Percentiles rank a stretch among this genome's conserved stretches.
phyloP scores from a whole-genome alignment of 345 rosid species.

The Eucalyptus caleyi region DNA sequence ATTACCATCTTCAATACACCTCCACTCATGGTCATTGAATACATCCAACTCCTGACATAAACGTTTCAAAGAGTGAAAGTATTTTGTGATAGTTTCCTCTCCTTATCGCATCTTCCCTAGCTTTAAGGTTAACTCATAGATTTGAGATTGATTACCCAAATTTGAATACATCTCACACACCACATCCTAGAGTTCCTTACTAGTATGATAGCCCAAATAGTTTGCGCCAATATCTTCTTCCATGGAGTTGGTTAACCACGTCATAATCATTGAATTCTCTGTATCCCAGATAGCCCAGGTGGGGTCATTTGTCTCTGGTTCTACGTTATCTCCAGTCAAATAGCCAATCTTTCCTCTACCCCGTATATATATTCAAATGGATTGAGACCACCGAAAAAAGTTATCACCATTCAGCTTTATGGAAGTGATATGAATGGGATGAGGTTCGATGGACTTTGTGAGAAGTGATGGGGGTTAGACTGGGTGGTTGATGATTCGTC shows the following conservation, averaged over 20 bases:
- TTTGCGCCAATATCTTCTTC: not conserved
- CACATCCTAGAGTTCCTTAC: not conserved
- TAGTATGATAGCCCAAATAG: accelerated
- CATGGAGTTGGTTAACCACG: not conserved
- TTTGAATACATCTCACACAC: not conserved
- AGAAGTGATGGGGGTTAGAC: not conserved
- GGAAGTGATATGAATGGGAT: not conserved
- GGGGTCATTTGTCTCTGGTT: not conserved
- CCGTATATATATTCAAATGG: accelerated
- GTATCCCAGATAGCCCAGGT: accelerated
- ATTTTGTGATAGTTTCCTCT: not conserved
- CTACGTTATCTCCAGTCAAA: accelerated
- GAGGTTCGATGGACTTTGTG: not conserved
- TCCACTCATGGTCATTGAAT: not conserved
- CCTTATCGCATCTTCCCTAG: accelerated
- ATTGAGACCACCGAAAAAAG: not conserved
- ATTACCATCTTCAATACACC: not conserved
- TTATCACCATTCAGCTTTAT: not conserved
- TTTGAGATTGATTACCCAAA: not conserved
- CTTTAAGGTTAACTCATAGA: not conserved
- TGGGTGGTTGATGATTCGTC: not conserved
- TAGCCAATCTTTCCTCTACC: not conserved
- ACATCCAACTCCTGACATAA: not conserved
- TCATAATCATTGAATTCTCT: not conserved
- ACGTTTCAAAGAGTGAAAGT: not conserved